These are phyloP conservation scores for Jatropha podagrica DNA, from an alignment of 441 rosid species.

Conservation along the genomic window DNA sequence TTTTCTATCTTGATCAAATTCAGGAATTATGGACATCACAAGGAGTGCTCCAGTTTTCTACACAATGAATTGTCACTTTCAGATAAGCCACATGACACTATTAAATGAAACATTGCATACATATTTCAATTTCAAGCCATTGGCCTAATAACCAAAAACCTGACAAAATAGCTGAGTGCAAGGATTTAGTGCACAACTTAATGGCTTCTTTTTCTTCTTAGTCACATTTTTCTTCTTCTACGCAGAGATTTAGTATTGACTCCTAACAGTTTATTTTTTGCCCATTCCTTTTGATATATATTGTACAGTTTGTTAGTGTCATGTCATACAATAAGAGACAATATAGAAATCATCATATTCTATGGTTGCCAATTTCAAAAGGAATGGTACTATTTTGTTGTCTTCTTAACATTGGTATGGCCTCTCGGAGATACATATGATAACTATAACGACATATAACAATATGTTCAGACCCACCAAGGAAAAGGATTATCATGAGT, in stretches of 20 bases:
- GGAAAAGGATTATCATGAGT: neutral
- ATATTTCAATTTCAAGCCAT: slow-evolving; percentile 15
- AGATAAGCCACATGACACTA: slow-evolving; percentile 5
- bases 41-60: neutral
- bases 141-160: neutral
- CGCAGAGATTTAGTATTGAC: slow-evolving; percentile 33
- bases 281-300: slow-evolving; percentile 21
- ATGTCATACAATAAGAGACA: slow-evolving; percentile 12
- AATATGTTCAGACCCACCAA: neutral
- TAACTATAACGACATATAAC: neutral
- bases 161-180: slow-evolving; percentile 22
- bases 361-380: neutral
- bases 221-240: slow-evolving; percentile 6
- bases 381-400: neutral
- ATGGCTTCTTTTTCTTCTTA: neutral
- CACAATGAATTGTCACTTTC: slow-evolving; percentile 3
- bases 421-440: slow-evolving; percentile 8
- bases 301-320: slow-evolving; percentile 6
- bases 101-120: neutral
- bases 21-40: neutral
- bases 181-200: slow-evolving; percentile 2
- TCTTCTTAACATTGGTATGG: slow-evolving; percentile 1
- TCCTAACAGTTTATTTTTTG: neutral
- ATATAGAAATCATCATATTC: slow-evolving; percentile 4
- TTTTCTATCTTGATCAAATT: neutral